These are phyloP conservation scores for Blastosporella zonata DNA, from an alignment of 1,284 basidiomycete species.

Conservation along the genomic window DNA sequence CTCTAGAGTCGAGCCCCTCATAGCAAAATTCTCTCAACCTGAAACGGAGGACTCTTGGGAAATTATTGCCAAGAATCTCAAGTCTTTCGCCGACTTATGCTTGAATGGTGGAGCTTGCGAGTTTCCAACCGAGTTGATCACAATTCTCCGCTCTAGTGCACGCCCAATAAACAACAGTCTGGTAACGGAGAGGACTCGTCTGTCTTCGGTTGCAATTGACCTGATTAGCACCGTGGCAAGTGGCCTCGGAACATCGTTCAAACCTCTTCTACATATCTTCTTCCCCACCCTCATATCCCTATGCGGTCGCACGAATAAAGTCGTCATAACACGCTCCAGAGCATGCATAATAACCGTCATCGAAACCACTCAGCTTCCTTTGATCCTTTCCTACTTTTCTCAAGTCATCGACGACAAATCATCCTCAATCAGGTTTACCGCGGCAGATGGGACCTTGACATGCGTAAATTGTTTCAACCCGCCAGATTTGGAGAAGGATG, in stretches of 20 bases:
- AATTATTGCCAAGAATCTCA: constrained; percentile 57
- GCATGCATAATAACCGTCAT: constrained; percentile 60
- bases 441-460: constrained; percentile 60
- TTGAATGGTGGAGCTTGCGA: constrained; percentile 51
- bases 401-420: constrained; percentile 72
- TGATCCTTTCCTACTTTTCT: constrained; percentile 61
- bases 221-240: constrained; percentile 54
- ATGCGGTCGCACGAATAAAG: constrained; percentile 79
- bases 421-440: constrained; percentile 56
- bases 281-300: constrained; percentile 67
- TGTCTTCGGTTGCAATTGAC: constrained; percentile 73
- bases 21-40: constrained; percentile 44
- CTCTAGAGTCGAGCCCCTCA: constrained; percentile 39
- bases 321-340: constrained; percentile 67
- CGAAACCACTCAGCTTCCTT: constrained; percentile 67
- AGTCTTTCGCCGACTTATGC: constrained; percentile 52
- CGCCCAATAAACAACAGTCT: constrained; percentile 60
- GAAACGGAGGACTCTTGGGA: constrained; percentile 89
- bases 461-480: constrained; percentile 75
- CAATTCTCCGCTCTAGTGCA: constrained; percentile 51
- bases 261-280: constrained; percentile 65
- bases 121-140: constrained; percentile 53
- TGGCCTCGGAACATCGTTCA: constrained; percentile 61
- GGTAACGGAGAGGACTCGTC: constrained; percentile 72
- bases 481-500: constrained; percentile 68